These are phyloP conservation scores for Phytophthora sp. DNA, from an alignment of 352 stramenopile genomes.

Conservation along the genomic window DNA sequence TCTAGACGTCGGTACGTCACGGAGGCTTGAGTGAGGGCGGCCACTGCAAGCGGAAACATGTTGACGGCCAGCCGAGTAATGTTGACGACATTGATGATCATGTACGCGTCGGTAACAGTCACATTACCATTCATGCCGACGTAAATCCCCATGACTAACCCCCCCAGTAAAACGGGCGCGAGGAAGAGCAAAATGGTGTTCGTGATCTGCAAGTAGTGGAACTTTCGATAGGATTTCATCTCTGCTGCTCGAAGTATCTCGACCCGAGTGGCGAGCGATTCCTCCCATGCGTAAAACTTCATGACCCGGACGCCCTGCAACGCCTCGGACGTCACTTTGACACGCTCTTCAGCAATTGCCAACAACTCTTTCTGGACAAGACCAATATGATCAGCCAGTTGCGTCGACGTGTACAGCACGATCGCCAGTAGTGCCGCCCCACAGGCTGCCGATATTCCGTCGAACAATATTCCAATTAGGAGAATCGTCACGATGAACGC, in stretches of 20 bases:
- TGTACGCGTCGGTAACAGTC: slow-evolving; percentile 55
- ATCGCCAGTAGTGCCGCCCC: slow-evolving; percentile 29
- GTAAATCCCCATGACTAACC: slow-evolving; percentile 48
- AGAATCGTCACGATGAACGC: slow-evolving; percentile 36
- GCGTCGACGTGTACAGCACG: slow-evolving; percentile 29
- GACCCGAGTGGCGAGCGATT: slow-evolving; percentile 50
- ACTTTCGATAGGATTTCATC: slow-evolving; percentile 52
- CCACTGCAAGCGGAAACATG: slow-evolving; percentile 37
- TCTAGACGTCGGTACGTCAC: slow-evolving; percentile 38
- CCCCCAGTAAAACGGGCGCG: slow-evolving; percentile 44
- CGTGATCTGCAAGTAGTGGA: slow-evolving; percentile 64
- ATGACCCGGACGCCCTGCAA: slow-evolving; percentile 89
- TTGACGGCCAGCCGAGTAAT: slow-evolving; percentile 38
- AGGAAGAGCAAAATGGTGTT: slow-evolving; percentile 57
- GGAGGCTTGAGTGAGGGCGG: slow-evolving; percentile 33
- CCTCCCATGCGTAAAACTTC: slow-evolving; percentile 91
- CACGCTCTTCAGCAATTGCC: slow-evolving; percentile 65
- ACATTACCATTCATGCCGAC: slow-evolving; percentile 40
- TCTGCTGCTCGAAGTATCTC: slow-evolving; percentile 49
- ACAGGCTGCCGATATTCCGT: slow-evolving; percentile 17
- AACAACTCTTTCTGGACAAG: slow-evolving; percentile 28
- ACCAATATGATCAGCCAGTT: slow-evolving; percentile 21
- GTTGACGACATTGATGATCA: slow-evolving; percentile 47
- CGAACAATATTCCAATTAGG: slow-evolving; percentile 40
- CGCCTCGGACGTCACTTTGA: slow-evolving; percentile 94